phyloP scores from a whole-genome alignment of 257 asterid genomes.

The Solanum etuberosum region DNA sequence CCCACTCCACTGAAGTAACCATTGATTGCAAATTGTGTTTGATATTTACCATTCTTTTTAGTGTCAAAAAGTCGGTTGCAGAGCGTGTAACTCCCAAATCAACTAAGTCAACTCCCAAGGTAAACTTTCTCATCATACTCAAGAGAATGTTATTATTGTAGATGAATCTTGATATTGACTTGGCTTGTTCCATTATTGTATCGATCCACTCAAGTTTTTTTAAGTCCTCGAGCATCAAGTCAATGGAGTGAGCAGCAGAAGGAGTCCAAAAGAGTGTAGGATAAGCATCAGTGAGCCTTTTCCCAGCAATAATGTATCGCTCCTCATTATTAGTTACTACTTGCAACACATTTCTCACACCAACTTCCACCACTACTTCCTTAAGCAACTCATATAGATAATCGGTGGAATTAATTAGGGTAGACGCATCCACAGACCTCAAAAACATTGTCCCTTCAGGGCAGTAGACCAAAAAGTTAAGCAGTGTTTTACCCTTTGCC shows the following conservation, averaged over 20 bases:
- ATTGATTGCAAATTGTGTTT: conserved; percentile 68
- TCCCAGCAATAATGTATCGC: conserved; percentile 62
- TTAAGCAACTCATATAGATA: conserved; percentile 51
- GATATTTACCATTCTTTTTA: conserved; percentile 61
- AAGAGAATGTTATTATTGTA: conserved; percentile 42
- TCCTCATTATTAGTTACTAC: conserved; percentile 66
- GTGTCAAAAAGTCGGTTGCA: conserved; percentile 57
- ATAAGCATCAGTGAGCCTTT: conserved; percentile 48
- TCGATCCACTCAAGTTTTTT: conserved; percentile 45
- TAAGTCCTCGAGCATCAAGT: conserved; percentile 72
- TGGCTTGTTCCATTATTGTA: conserved; percentile 61
- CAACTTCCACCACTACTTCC: conserved; percentile 81
- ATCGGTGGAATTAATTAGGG: conserved; percentile 40
- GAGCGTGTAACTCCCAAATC: conserved; percentile 53
- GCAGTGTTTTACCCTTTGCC: conserved; percentile 46
- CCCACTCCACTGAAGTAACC: conserved; percentile 92
- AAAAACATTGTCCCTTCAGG: conserved; percentile 60
- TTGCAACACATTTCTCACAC: conserved; percentile 64
- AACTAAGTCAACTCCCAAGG: conserved; percentile 74
- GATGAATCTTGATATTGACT: conserved; percentile 58
- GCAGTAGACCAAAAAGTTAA: conserved; percentile 47
- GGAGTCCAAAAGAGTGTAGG: conserved; percentile 87
- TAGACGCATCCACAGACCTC: conserved; percentile 63
- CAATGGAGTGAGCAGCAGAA: conserved; percentile 68
- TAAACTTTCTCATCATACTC: conserved; percentile 74